These are phyloP conservation scores for Sutorius australiensis DNA, from an alignment of 768 basidiomycete species.

Conservation along the genomic window DNA sequence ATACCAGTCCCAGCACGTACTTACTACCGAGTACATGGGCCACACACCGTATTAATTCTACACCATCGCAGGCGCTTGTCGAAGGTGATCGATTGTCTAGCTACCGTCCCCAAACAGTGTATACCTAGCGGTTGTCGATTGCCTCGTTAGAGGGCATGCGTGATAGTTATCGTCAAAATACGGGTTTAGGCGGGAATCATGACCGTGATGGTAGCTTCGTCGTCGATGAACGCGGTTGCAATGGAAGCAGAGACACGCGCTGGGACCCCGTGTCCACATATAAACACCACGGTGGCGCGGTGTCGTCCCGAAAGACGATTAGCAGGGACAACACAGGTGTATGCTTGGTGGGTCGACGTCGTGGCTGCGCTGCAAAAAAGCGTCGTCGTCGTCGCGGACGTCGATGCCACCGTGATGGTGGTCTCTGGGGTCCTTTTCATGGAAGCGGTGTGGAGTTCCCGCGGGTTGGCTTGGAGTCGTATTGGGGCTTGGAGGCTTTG, in stretches of 20 bases:
- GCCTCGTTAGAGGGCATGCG: neutral
- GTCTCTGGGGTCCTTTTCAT: constrained; percentile 23
- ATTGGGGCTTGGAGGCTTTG: constrained; percentile 26
- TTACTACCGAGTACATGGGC: neutral
- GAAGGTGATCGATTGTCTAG: neutral
- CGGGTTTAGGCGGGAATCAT: neutral
- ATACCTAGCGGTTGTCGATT: neutral
- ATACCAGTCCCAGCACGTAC: neutral
- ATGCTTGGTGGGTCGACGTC: neutral
- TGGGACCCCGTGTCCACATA: constrained; percentile 30
- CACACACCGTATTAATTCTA: neutral
- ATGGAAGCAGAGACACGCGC: constrained; percentile 11
- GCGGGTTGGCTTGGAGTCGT: constrained; percentile 24
- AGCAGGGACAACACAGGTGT: neutral
- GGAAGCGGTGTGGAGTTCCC: constrained; percentile 30
- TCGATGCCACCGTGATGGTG: neutral
- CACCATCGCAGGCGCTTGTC: neutral
- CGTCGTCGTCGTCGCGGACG: constrained; percentile 1
- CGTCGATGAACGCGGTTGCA: neutral
- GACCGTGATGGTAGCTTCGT: neutral
- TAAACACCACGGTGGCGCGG: constrained; percentile 27
- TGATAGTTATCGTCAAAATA: too few relatives aligned
- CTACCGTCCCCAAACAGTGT: too few relatives aligned
- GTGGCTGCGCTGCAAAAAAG: neutral
- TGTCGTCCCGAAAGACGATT: neutral